Base-by-base conservation (phyloP, 495 filamentous ascomycete species). In the Melanomma pulvis-pyrius region DNA sequence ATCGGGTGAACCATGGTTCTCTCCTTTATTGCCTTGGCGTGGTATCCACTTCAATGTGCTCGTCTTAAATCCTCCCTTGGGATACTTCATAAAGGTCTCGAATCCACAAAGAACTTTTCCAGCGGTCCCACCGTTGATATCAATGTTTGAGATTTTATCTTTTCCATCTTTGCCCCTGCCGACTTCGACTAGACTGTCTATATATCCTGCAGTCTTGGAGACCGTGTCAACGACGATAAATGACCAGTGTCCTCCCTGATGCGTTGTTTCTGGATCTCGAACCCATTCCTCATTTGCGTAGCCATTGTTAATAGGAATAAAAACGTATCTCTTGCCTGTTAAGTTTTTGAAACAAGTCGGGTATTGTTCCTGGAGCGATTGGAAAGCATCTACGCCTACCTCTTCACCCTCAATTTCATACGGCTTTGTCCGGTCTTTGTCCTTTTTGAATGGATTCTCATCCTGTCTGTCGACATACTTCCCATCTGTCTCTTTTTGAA, bases 221-320 rank as follows among this genome's bases (percentile, higher is more conserved):
- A 9, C 11, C 4, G n/a, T 41, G 24, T 57, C 54, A 41, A 41
- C 54, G 19, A 57, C 54, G 32, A 57, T 57, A 12, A 57, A 57
- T 3, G 54, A 21, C 54, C 28, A 57, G 29, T 57, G 54, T 4
- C 7, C 24, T 30, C 50, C 13, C 8, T 9, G 8, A n/a, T 24
- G 9, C 9, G 9, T 50, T 19, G 8, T 50, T n/a, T 15, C 19
- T 8, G 7, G 7, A 50, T 7, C 21, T 24, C 7, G 8, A 22
- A 22, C 47, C 21, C 22, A 7, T 50, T 7, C 47, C 13, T 50
- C 12, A 19, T n/a, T 24, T 50, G 9, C 47, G 50, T 53, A 53
- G 21, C 22, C 50, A 29, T 53, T 29, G 26, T 53, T 53, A n/a
- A 53, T 21, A 6, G 50, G 50, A 29, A 53, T 24, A 19, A 53